Conservation (phyloP, 1,284 basidiomycete species). For the Ceratobasidium sp. region DNA sequence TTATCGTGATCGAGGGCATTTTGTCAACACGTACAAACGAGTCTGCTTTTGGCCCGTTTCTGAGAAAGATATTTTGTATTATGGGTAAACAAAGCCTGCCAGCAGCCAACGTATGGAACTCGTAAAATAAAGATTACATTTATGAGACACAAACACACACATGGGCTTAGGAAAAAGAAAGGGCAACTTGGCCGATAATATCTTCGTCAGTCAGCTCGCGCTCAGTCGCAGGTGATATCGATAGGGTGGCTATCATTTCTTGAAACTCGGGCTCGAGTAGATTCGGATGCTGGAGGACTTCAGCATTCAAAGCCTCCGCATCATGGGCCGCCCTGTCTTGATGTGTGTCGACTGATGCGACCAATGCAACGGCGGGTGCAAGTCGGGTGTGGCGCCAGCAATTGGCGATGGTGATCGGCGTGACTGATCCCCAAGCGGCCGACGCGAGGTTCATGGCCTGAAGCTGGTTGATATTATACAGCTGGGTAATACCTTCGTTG, state of each 20-base stretch:
- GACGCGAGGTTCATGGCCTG: conserved; percentile 37
- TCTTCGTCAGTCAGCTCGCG: background rate
- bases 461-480: conserved; percentile 39
- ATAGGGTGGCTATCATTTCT: background rate
- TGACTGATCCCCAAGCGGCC: conserved; percentile 32
- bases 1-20: no score
- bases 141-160: no score
- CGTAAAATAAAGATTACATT: no score
- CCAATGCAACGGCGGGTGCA: background rate
- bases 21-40: no score
- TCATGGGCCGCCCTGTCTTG: background rate
- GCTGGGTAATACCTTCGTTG: conserved; percentile 1
- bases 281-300: background rate
- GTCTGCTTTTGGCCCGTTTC: no score
- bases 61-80: no score
- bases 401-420: conserved; percentile 25
- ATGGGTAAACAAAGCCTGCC: background rate
- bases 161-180: no score
- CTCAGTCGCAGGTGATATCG: background rate
- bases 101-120: background rate
- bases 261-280: background rate
- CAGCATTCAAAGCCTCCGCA: background rate
- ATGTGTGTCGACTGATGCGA: background rate
- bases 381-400: conserved; percentile 34
- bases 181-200: background rate